A percentile compares a stretch with the other conserved stretches of the same genome.
These are phyloP conservation scores for Suillus sp. DNA, from an alignment of 768 basidiomycete species.

Conservation along the genomic window DNA sequence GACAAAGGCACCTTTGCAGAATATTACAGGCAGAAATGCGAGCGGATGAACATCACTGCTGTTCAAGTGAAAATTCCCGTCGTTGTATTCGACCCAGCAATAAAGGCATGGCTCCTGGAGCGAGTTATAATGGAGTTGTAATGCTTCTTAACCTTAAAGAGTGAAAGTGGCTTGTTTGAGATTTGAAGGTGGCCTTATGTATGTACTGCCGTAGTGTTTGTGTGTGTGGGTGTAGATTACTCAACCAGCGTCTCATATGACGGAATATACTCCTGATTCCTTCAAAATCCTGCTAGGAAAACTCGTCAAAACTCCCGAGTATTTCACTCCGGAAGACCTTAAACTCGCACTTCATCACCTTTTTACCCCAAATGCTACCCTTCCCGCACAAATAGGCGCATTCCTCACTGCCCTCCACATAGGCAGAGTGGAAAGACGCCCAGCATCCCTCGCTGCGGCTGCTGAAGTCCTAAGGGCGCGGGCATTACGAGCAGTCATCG, in stretches of 20 bases:
- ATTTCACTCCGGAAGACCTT: constrained; percentile 79
- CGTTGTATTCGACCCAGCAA: not conserved
- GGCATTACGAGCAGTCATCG: constrained; percentile 62
- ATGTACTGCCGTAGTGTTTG: not conserved
- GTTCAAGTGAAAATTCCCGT: constrained; percentile 21
- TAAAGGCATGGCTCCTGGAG: constrained; percentile 8
- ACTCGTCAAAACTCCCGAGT: constrained; percentile 78
- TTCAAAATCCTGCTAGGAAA: constrained; percentile 82
- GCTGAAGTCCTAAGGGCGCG: constrained; percentile 73
- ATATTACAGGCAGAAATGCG: constrained; percentile 20
- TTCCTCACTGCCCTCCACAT: constrained; percentile 88
- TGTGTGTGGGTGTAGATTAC: not conserved
- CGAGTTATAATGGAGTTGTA: constrained; percentile 1
- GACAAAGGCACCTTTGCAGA: constrained; percentile 22
- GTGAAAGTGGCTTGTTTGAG: not conserved
- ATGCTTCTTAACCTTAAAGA: not conserved
- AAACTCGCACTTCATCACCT: constrained; percentile 72
- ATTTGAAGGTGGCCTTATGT: not conserved
- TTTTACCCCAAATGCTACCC: constrained; percentile 62
- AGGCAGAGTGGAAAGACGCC: constrained; percentile 71
- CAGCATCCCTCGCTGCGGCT: constrained; percentile 78
- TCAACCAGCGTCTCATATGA: constrained; percentile 18
- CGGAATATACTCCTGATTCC: constrained; percentile 41
- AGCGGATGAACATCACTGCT: constrained; percentile 11
- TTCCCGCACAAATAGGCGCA: constrained; percentile 80